These are phyloP conservation scores for Aureobasidium zeae DNA, from an alignment of 2,329 filamentous ascomycete species.

Conservation along the genomic window DNA sequence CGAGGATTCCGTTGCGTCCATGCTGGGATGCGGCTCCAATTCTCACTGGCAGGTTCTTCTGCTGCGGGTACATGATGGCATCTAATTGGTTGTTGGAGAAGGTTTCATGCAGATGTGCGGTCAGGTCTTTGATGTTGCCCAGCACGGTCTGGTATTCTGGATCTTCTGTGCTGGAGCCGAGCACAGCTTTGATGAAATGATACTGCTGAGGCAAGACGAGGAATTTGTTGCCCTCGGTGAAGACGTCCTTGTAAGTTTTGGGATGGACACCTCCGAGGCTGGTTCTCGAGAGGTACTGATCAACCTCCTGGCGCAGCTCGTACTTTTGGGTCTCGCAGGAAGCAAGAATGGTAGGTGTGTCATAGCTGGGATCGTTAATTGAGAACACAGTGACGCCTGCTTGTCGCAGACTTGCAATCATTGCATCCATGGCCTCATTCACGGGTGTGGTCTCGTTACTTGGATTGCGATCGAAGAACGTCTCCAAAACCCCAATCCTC, in stretches of 20 bases:
- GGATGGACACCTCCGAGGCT: conserved; percentile 38
- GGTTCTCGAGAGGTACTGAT: conserved; percentile 45
- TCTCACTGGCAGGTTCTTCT: conserved; percentile 53
- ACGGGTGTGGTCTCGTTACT: conserved; percentile 49
- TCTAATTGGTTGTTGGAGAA: conserved; percentile 45
- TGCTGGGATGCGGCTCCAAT: conserved; percentile 48
- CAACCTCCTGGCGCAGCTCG: conserved; percentile 49
- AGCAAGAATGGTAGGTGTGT: conserved; percentile 41
- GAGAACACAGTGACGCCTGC: conserved; percentile 45
- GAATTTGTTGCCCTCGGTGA: conserved; percentile 39
- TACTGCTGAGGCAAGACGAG: conserved; percentile 53
- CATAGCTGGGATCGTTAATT: conserved; percentile 42
- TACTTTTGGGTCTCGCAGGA: conserved; percentile 51
- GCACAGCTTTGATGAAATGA: conserved; percentile 43
- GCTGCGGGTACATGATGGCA: conserved; percentile 55
- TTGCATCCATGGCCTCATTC: conserved; percentile 42
- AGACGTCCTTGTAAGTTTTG: conserved; percentile 41
- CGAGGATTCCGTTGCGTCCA: conserved; percentile 51
- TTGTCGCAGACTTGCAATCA: conserved; percentile 37
- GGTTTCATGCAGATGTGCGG: conserved; percentile 40
- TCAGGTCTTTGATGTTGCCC: conserved; percentile 45
- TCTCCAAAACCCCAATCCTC: conserved; percentile 43
- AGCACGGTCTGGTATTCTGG: conserved; percentile 41
- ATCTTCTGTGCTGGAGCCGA: conserved; percentile 45
- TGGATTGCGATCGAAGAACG: conserved; percentile 48